phyloP scores from a whole-genome alignment of 306 rosid species.

The Dicorynia guianensis region DNA sequence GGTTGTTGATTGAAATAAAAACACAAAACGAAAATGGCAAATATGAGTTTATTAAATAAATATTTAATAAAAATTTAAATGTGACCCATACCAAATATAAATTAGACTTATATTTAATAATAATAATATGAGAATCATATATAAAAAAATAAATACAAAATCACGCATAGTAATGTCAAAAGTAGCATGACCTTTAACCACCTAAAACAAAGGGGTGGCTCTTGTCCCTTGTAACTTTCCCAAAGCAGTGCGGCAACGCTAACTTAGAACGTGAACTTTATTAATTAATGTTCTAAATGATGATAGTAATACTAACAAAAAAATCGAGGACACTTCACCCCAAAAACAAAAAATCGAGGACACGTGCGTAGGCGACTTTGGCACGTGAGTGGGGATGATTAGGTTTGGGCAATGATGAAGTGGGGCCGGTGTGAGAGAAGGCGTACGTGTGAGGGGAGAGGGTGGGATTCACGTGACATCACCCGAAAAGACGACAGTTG shows the following conservation, averaged over 20 bases:
- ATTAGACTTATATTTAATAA: too few species aligned
- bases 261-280: constrained; percentile 52
- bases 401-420: constrained; percentile 46
- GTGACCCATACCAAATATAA: too few species aligned
- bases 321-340: constrained; percentile 45
- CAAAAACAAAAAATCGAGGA: constrained; percentile 29
- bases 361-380: constrained; percentile 68
- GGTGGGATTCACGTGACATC: constrained; percentile 80
- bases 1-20: constrained; percentile 42
- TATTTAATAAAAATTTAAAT: too few species aligned
- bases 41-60: too few species aligned
- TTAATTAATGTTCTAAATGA: constrained; percentile 10
- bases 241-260: constrained; percentile 50
- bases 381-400: constrained; percentile 58
- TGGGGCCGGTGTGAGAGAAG: constrained; percentile 36
- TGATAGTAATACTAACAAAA: too few species aligned
- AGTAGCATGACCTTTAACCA: constrained; percentile 35
- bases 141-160: too few species aligned
- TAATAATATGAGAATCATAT: too few species aligned
- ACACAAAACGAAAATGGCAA: too few species aligned
- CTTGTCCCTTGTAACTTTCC: constrained; percentile 45
- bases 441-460: constrained; percentile 60
- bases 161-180: constrained; percentile 27
- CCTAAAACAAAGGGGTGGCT: constrained; percentile 53
- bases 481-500: constrained; percentile 48